A percentile compares a stretch with the other conserved stretches of the same genome.
Evolutionary conservation across 2,329 filamentous ascomycete species (phyloP).

Genomic region (Chrysosporium queenslandicum): DNA sequence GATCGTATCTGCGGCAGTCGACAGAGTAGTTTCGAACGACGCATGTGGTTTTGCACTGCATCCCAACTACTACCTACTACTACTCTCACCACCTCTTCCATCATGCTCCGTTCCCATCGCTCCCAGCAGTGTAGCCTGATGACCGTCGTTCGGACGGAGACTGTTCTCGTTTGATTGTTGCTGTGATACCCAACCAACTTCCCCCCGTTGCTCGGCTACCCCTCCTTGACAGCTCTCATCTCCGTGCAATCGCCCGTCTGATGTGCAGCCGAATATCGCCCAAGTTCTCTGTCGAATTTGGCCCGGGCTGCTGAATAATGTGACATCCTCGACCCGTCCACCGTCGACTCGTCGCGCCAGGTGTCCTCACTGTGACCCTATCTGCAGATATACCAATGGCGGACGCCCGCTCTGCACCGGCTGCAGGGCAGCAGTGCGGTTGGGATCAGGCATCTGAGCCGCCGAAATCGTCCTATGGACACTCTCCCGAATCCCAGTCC

Average conservation of each 20-base stretch:
- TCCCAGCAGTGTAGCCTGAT: neutral
- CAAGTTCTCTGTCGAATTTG: neutral
- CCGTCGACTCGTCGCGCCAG: neutral
- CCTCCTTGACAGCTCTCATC: slow-evolving; percentile 2
- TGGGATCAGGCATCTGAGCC: slow-evolving; percentile 2
- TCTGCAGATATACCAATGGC: neutral
- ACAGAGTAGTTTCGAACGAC: neutral
- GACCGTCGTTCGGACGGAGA: slow-evolving; percentile 8
- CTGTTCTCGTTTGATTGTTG: slow-evolving; percentile 1
- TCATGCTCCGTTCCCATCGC: neutral
- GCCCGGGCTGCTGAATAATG: slow-evolving; percentile 5
- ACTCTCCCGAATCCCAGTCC: slow-evolving; percentile 2
- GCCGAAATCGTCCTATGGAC: neutral
- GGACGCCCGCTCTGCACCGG: neutral
- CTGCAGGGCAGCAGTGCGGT: slow-evolving; percentile 1
- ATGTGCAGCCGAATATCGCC: neutral
- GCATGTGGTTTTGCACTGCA: neutral
- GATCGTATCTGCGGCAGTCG: slow-evolving; percentile 17
- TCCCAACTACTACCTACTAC: neutral
- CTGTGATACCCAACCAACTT: slow-evolving; percentile 8
- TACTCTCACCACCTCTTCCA: neutral
- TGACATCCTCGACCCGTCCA: neutral
- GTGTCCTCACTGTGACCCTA: neutral
- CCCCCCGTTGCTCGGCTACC: slow-evolving; percentile 5
- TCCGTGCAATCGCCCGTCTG: neutral